phyloP scores from a whole-genome alignment of 805 yeast genomes.

The Ogataea sp. region DNA sequence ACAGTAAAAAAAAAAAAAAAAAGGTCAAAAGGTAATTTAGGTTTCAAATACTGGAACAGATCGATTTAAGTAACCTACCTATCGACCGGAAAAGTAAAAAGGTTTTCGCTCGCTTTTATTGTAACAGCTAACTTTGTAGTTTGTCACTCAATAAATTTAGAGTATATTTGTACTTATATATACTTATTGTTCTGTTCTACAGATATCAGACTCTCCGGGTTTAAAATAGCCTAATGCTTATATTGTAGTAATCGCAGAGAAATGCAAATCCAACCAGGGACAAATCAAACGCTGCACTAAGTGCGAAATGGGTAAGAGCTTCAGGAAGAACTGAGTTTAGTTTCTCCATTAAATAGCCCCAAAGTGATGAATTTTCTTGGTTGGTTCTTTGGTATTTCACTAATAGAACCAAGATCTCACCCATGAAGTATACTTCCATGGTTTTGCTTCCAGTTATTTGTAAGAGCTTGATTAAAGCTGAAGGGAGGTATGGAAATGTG shows the following conservation, averaged over 20 bases:
- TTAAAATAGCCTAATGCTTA: slow-evolving; percentile 2
- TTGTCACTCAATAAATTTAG: no score
- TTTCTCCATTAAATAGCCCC: neutral
- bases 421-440: slow-evolving; percentile 21
- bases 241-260: neutral
- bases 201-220: no score
- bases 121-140: no score
- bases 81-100: no score
- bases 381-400: slow-evolving; percentile 3
- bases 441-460: slow-evolving; percentile 20
- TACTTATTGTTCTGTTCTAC: no score
- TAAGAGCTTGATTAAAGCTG: slow-evolving; percentile 6
- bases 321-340: neutral
- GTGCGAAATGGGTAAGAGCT: neutral
- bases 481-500: slow-evolving; percentile 19
- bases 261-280: slow-evolving; percentile 3
- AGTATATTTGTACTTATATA: no score
- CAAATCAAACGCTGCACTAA: slow-evolving; percentile 1
- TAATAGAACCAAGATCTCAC: slow-evolving; percentile 6
- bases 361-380: neutral
- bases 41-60: no score
- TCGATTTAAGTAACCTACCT: no score
- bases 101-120: no score
- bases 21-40: no score
- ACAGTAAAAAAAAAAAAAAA: no score